Evolutionary conservation across 78 protist species (phyloP), one percentile per base, ranked within the genome.

Genomic region (Dictyostelium citrinum): DNA sequence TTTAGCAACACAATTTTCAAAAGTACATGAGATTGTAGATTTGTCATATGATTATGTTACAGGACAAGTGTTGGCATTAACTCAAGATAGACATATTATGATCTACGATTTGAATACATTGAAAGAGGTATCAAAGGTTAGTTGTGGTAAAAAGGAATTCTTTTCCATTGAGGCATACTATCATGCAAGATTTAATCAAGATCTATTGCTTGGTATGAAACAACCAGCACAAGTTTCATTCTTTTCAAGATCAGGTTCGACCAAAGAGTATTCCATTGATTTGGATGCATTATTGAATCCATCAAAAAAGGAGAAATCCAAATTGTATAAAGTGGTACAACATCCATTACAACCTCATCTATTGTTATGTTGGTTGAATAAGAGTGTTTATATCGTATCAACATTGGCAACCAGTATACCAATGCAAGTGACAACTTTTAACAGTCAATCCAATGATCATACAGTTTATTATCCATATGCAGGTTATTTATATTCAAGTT

Each of bases 1-100:
- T 12, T 41, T 88, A 3, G 45, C 64, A 22, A 61, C 33, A 43
- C 93, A 88, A 49, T 88, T 88, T 55, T 61, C 93, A 58, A 88
- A 88, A 37, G 81, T 78, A 46, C 93, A 88, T 68, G 93, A 88
- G 17, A 78, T 88, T 22, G 43, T 78, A 29, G 93, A 88, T 78
- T 33, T 88, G n/a, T 6, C 80, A 8, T 77, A 78, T 67, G 93
- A 88, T 46, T 31, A 55, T 45, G 39, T 88, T 20, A 88, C 79
- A 6, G 80, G 80, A 29, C 78, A 88, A 43, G 46, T 88, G 24
- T n/a, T 88, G 64, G 93, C 82, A 20, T 29, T 88, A 2, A 78
- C 93, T 14, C 22, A 22, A 11, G 93, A 88, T 68, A 37, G 85
- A 31, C 60, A 43, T 27, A 68, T 88, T 37, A 27, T 72, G 8